Base-by-base conservation (phyloP, 2,329 filamentous ascomycete species). In the Trichoderma sp. region DNA sequence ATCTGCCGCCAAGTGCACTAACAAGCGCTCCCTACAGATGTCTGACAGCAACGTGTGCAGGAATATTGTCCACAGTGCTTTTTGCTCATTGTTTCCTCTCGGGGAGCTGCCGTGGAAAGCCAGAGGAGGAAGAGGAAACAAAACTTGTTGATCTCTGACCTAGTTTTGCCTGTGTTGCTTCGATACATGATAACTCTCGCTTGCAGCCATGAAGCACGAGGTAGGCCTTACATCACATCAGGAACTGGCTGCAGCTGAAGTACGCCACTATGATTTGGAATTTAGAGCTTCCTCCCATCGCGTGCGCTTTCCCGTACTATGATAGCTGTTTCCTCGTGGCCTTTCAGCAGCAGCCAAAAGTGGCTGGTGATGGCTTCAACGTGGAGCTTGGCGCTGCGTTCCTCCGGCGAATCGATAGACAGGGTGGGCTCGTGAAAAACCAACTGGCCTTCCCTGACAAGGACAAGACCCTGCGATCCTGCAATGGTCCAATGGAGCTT, bases 321-420 rank as follows among this genome's bases (percentile, higher is more conserved):
- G 20, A 28, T 20, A 32, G 36, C 26, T n/a, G 43, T 26, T 34
- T 36, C 17, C 17, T 36, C n/a, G 17, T 8, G 39, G 15, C 39
- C 66, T 17, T 50, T 20, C 34, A 59, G 57, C n/a, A 59, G 57
- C n/a, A 15, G n/a, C 11, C 47, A 12, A 53, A 53, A 23, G 36
- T 47, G 55, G 65, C 55, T 61, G 55, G 36, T 34, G 36, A 68
- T 68, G 28, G 66, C 55, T 61, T 68, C 66, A 67, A 43, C n/a
- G 11, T 23, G n/a, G 12, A 39, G 36, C 15, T n/a, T 26, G 59
- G 59, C 80, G 47, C 47, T 53, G 34, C 47, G 47, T 17, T 32
- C 57, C 30, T 59, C 57, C 57, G 59, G 79, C 71, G 68, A 82
- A 82, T n/a, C 74, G 74, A n/a, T 65, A 72, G 78, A 78, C 17